Base-by-base conservation (phyloP, 768 basidiomycete genomes). In the Naematelia aurantialba region DNA sequence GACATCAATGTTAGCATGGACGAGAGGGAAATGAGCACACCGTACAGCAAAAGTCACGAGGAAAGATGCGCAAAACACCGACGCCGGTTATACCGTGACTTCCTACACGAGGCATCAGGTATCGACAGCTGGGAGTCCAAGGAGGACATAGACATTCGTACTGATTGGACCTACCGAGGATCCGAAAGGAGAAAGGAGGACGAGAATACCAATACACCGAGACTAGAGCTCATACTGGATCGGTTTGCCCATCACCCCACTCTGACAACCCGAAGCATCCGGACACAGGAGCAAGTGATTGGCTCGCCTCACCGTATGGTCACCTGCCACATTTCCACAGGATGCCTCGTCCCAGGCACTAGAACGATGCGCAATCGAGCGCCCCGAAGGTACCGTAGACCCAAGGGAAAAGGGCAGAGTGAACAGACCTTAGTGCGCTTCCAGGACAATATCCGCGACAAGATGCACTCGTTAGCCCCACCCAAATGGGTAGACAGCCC, bases 161-260 rank as follows among this genome's bases (percentile, higher is more conserved):
- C n/a, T n/a, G n/a, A n/a, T n/a, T n/a, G n/a, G n/a, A n/a, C n/a
- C n/a, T n/a, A n/a, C n/a, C n/a, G n/a, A n/a, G n/a, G n/a, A n/a
- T n/a, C n/a, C n/a, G n/a, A n/a, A n/a, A n/a, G n/a, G n/a, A n/a
- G n/a, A n/a, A n/a, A n/a, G n/a, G n/a, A n/a, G n/a, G n/a, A n/a
- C 4, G 2, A 17, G 21, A 8, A 29, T 39, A 5, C 8, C 22
- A 19, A 44, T 29, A 2, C 4, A 17, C 4, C 2, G 5, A 5
- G 53, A 63, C 48, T 63, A 55, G 56, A 52, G n/a, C 48, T 25
- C 11, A 58, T 61, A 5, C 5, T 61, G 4, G 60, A 61, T 31
- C 47, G 60, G 10, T 25, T 48, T 17, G 56, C 39, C 2, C n/a
- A n/a, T n/a, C 4, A 13, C 34, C 30, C 10, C 25, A 26, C 10